Evolutionary conservation across 257 asterid species (phyloP), one percentile per base, ranked within the genome.

Genomic region (Nicotiana benthamiana): DNA sequence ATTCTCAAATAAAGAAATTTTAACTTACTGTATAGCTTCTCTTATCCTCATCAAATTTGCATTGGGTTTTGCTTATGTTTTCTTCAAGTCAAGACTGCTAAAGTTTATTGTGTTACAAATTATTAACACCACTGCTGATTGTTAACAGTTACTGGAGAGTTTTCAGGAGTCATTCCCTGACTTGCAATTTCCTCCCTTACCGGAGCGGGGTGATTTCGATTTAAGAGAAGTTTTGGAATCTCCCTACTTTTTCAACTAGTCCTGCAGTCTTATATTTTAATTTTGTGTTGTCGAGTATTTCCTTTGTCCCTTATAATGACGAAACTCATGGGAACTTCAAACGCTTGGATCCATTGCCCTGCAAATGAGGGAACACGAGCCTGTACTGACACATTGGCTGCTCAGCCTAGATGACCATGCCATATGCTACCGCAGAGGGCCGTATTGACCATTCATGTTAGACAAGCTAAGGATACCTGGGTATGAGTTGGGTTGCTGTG

Each of bases 191-290:
- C 99, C 99, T 57, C 90, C 97, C 13, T 79, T 92, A 84, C 99
- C 99, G 0, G 95, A 89, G 82, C 89, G 97, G 27, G 99, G 99
- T 80, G 97, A 96, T 80, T 96, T 96, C 17, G 92, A 94, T 88
- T 86, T 96, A 83, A 91, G 83, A 83, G 98, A 96, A 86, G 98
- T 96, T 85, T 82, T 91, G 22, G 86, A 86, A 27, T 90, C 99
- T 22, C 86, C 93, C 43, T 96, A 96, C 86, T 96, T 96, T 85
- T 96, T 96, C 97, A 96, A 94, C 93, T 96, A 93, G 65, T 56
- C 72, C 56, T 10, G 80, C 34, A 27, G 17, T 67, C 70, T 75
- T 64, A 82, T 63, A 83, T 81, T 83, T 82, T 84, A 24, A 20
- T 48, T 3, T 24, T 46, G n/a, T 24, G 79, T 74, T 61, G 79